Evolutionary conservation across 139 green algal genomes (phyloP).

Genomic region (Cymbomonas tetramitiformis): DNA sequence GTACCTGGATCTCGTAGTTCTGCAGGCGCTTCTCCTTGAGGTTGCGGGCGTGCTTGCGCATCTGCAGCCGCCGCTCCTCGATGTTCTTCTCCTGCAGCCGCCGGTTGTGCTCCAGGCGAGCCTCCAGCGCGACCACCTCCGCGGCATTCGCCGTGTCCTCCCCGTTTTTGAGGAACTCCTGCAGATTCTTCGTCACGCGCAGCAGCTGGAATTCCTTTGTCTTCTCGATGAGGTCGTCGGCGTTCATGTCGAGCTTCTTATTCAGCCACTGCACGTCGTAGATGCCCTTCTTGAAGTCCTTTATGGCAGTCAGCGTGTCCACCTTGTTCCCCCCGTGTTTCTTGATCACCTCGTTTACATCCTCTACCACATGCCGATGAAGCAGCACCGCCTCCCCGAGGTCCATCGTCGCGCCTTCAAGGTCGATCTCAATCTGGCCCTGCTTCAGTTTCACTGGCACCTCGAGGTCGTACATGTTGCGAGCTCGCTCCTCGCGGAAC

Average conservation of each 20-base stretch:
- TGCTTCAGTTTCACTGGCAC: constrained; percentile 42
- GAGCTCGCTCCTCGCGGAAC: background rate
- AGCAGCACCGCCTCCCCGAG: constrained; percentile 33
- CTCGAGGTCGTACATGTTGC: constrained; percentile 22
- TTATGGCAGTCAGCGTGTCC: constrained; percentile 44
- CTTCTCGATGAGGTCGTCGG: constrained; percentile 41
- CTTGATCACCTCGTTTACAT: constrained; percentile 34
- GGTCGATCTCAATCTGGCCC: constrained; percentile 16
- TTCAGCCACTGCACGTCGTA: constrained; percentile 57
- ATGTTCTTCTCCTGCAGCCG: constrained; percentile 28
- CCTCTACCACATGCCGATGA: constrained; percentile 29
- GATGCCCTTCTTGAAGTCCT: constrained; percentile 63
- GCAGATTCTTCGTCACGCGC: constrained; percentile 39
- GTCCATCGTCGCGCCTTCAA: constrained; percentile 12
- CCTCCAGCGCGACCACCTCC: constrained; percentile 37
- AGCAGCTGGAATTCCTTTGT: constrained; percentile 59
- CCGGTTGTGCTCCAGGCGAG: constrained; percentile 29
- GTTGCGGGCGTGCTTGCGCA: constrained; percentile 11
- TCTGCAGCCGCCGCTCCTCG: constrained; percentile 23
- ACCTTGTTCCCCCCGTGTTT: constrained; percentile 32
- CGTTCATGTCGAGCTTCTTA: constrained; percentile 32
- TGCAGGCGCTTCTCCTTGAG: constrained; percentile 20
- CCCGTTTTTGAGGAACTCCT: background rate
- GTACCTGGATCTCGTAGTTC: constrained; percentile 11
- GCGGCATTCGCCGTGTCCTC: constrained; percentile 1